Base-by-base conservation (phyloP, 805 yeast species). In the Brettanomyces nanus region DNA sequence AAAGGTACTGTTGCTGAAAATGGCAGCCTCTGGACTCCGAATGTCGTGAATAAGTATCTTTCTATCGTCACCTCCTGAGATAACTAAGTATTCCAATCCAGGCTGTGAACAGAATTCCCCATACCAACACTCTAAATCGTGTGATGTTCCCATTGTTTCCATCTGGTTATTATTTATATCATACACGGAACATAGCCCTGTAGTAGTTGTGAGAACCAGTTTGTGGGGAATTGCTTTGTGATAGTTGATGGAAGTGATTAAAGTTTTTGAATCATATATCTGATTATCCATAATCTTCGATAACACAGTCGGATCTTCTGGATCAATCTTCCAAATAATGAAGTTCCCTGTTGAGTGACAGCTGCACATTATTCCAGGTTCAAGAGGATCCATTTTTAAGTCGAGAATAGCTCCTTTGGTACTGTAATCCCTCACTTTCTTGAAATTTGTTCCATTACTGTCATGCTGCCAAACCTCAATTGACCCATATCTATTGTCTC, bases 11-110 rank as follows among this genome's bases (percentile, higher is more conserved):
- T 63, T 58, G 36, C 64, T 54, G 45, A 62, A 68, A 2, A 68
- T 45, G 29, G 49, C 39, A 5, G 54, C 41, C 25, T 62, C 48
- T 49, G 64, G 50, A 45, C 59, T 43, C 43, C 81, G 62, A 7
- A 70, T 37, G 56, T 89, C 97, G 53, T 80, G 86, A 1, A 89
- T 89, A 22, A 79, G 75, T 11, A 90, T 61, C 13, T 67, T 61
- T 5, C 82, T 71, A 60, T 92, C 97, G 54, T 90, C 98, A 13
- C 97, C 97, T 4, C 97, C 98, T 3, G 87, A 75, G 47, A 80
- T 82, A 0, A 86, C 65, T 1, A 85, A 75, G 40, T 76, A 61
- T 13, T 64, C 54, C 30, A 80, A 53, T 3, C 71, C 72, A 6
- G 73, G 73, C 19, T 63, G 45, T 32, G 68, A 69, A 6, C 85